Base-by-base conservation (phyloP, 345 rosid species). In the Arabis hirsuta region DNA sequence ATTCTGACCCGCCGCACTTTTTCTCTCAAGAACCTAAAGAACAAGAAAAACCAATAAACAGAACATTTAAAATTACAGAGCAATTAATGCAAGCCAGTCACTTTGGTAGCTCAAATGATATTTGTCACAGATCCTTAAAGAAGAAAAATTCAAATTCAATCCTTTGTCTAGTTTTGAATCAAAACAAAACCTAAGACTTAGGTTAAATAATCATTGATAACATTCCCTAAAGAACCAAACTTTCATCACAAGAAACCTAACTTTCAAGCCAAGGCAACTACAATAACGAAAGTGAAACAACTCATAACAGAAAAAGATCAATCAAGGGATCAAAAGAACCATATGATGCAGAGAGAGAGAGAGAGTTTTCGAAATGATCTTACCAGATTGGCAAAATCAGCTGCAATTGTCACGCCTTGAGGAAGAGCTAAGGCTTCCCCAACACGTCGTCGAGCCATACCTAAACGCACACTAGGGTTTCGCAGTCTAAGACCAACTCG, bases 401-500 rank as follows among this genome's bases (percentile, higher is more conserved):
- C 97, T 0, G 96, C 99, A 58, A 95, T 81, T 9, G 98, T 90
- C 96, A 95, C 88, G 43, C 99, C 99, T 3, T 91, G 89, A 77
- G 90, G 90, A 39, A 87, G 84, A 3, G 94, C 98, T 62, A 86
- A 74, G 24, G 90, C 88, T 1, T 72, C 79, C 1, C 55, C 77
- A 12, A 74, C 57, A 61, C 55, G 62, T 57, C 77, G 67, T 54
- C 81, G 82, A 63, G 69, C 65, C 26, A 69, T 71, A 74, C 80
- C 83, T 62, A 70, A 42, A 14, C 54, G 80, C 53, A 84, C 67
- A 62, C 70, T 63, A 14, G 82, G 77, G 57, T 38, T 72, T 10
- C 89, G 81, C 43, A 83, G 80, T 68, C 67, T 82, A 72, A 26
- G 63, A n/a, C 72, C 62, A 24, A 79, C 59, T 46, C 83, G 64